phyloP scores from a whole-genome alignment of 371 early-diverging fungal species.

The Rozella allomycis region DNA sequence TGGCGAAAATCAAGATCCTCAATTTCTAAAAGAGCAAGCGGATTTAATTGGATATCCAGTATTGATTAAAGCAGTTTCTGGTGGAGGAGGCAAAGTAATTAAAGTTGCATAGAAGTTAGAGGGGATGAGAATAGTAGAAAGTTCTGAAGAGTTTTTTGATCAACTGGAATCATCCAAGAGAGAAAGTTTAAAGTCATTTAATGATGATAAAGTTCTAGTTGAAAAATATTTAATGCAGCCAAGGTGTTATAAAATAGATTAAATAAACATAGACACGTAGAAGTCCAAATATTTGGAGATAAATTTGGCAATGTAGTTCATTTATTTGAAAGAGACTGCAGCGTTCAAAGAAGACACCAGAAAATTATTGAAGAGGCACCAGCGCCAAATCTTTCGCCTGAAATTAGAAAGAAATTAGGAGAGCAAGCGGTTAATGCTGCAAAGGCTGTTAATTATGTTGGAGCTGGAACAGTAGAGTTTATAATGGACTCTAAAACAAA shows the following conservation, averaged over 20 bases:
- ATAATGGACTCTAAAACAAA: constrained; percentile 49
- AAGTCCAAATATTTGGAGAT: constrained; percentile 65
- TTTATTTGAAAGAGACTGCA: constrained; percentile 87
- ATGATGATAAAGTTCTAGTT: constrained; percentile 70
- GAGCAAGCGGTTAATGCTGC: constrained; percentile 79
- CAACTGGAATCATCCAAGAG: constrained; percentile 62
- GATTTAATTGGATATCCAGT: constrained; percentile 3
- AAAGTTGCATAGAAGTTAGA: no score
- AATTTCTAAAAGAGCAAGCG: constrained; percentile 5
- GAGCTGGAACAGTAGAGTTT: constrained; percentile 94
- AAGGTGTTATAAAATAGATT: no score
- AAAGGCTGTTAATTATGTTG: constrained; percentile 63
- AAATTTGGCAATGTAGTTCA: constrained; percentile 65
- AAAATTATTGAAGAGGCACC: constrained; percentile 92
- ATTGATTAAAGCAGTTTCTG: constrained; percentile 5
- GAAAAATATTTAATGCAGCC: constrained; percentile 51
- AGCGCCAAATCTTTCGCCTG: constrained; percentile 37
- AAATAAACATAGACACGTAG: constrained; percentile 56
- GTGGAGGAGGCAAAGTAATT: constrained; percentile 12
- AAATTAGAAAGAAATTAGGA: constrained; percentile 49
- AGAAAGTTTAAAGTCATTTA: constrained; percentile 74
- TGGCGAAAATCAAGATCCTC: constrained; percentile 59
- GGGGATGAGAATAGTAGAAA: constrained; percentile 70
- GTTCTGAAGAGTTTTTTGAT: constrained; percentile 49
- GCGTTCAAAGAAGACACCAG: constrained; percentile 91